Conservation (phyloP, 169 alveolate genomes). For the Plasmodium coatneyi region DNA sequence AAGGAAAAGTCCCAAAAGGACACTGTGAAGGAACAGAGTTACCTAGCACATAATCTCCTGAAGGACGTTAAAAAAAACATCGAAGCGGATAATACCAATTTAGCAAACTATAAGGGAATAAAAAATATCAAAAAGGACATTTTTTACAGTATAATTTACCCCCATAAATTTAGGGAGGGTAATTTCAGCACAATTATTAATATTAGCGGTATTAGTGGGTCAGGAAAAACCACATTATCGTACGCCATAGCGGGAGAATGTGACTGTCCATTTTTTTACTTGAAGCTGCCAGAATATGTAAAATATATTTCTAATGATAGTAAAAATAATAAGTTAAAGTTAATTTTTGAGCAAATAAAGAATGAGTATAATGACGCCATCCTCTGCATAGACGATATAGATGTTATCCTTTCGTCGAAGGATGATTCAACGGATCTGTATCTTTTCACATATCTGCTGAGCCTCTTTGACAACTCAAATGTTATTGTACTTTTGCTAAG, state of each 20-base stretch:
- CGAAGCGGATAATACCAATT: not conserved
- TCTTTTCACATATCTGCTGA: slow-evolving; percentile 54
- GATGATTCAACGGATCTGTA: slow-evolving; percentile 59
- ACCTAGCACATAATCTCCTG: not conserved
- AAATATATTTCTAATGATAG: slow-evolving; percentile 36
- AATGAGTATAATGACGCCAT: slow-evolving; percentile 51
- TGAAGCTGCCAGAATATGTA: slow-evolving; percentile 80
- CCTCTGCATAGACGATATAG: slow-evolving; percentile 69
- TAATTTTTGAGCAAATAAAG: slow-evolving; percentile 60
- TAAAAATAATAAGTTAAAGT: slow-evolving; percentile 57
- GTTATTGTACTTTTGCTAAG: slow-evolving; percentile 46
- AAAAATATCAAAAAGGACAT: slow-evolving; percentile 53
- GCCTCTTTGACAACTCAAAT: slow-evolving; percentile 50
- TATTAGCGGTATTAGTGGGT: slow-evolving; percentile 96
- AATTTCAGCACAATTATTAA: slow-evolving; percentile 32
- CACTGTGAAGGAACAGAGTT: not conserved
- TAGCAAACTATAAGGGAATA: slow-evolving; percentile 48
- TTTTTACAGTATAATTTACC: slow-evolving; percentile 61
- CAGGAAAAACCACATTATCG: slow-evolving; percentile 97
- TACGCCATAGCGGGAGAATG: slow-evolving; percentile 94
- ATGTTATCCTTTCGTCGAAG: slow-evolving; percentile 43
- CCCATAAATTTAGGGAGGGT: slow-evolving; percentile 27
- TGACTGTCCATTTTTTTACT: slow-evolving; percentile 83
- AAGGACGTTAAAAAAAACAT: not conserved
- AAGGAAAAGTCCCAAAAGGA: not conserved